Evolutionary conservation across 768 basidiomycete genomes (phyloP).

Genomic region (Naganishia onofrii): DNA sequence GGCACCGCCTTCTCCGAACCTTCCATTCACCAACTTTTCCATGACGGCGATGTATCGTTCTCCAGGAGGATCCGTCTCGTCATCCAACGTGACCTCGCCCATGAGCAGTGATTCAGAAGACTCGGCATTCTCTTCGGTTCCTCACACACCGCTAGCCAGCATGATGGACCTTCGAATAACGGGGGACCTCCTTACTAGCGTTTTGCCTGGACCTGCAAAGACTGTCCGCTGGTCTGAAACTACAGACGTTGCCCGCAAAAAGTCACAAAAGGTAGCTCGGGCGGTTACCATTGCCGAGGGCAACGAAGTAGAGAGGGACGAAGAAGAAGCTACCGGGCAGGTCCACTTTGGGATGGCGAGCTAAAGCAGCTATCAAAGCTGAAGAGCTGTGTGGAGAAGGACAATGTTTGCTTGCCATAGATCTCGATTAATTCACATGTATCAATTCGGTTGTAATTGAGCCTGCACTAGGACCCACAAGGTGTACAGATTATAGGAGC

Average conservation of each 20-base stretch:
- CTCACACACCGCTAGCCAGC: background rate
- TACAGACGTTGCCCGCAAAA: background rate
- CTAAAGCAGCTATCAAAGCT: too few species aligned
- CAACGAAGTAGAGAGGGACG: background rate
- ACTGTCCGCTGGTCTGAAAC: slow-evolving; percentile 17
- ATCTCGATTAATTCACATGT: background rate
- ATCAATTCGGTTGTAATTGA: background rate
- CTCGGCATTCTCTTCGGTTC: slow-evolving; percentile 14
- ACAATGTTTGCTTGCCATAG: slow-evolving; percentile 1
- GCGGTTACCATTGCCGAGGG: slow-evolving; percentile 5
- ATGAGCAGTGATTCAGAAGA: slow-evolving; percentile 19
- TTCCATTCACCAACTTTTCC: background rate
- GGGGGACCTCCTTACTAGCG: background rate
- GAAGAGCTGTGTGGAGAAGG: background rate
- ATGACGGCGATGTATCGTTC: slow-evolving; percentile 9
- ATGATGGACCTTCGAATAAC: background rate
- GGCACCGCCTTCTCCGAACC: background rate
- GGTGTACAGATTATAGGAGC: background rate
- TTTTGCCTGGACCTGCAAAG: slow-evolving; percentile 1
- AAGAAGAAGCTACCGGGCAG: background rate
- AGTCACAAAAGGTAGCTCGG: background rate
- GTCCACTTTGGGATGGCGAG: background rate
- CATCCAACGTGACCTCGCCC: slow-evolving; percentile 21
- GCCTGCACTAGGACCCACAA: background rate
- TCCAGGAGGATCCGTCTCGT: slow-evolving; percentile 3